Base-by-base conservation (phyloP, 2,329 filamentous ascomycete genomes). In the Dryadomyces quercus-mongolicae region DNA sequence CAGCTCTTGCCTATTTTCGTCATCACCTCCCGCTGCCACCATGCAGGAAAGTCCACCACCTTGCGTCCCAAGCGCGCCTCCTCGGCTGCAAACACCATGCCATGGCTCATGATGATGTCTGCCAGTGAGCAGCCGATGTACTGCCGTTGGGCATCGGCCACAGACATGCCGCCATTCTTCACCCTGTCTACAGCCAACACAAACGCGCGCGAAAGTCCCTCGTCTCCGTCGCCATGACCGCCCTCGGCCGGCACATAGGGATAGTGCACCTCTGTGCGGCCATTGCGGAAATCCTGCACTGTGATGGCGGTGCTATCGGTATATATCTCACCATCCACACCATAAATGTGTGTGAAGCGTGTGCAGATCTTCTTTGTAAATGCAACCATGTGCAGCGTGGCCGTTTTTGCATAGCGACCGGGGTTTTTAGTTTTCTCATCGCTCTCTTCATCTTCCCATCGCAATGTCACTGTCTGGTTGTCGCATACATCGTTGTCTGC, bases 401-500 rank as follows among this genome's bases (percentile, higher is more conserved):
- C 92, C 16, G 85, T 89, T 71, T 97, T 97, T 46, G 88, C 81
- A 22, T 82, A 74, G 52, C 69, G 66, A 20, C 10, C 7, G 3
- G 25, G 12, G 4, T 15, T 22, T 7, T 21, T 46, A 8, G 10
- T 7, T 47, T 22, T 15, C 15, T 20, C 18, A 5, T 36, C 31
- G n/a, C 1, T n/a, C 5, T 55, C 49, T 6, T 15, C 36, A 7
- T 67, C 88, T 13, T 90, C 85, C 90, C 92, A 97, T 4, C 79
- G 82, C 52, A 97, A 81, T 0, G 86, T 92, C 20, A 97, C 93
- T 25, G 85, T 78, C 67, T 97, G 92, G 63, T 97, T 89, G 66
- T 98, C 93, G 63, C 84, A 88, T 45, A 97, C 93, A 63, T 94
- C 84, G 69, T 97, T 98, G 69, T 95, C 90, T 5, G 84, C 75